phyloP scores from a whole-genome alignment of 2,329 filamentous ascomycete species.

The Pezicula radicicola region DNA sequence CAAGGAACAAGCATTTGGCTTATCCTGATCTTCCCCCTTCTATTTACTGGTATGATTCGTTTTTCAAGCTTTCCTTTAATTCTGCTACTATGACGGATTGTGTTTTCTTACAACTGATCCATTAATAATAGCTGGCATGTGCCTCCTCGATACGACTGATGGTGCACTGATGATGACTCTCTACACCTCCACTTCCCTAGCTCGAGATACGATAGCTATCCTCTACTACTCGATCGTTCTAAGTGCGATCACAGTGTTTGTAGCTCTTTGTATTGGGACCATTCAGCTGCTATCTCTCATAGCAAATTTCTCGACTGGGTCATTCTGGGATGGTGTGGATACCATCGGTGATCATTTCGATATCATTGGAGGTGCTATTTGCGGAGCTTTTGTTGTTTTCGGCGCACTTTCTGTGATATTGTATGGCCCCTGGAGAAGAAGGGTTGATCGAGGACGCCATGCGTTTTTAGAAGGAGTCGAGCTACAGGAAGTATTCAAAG shows the following conservation, averaged over 20 bases:
- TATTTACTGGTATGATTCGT: slow-evolving; percentile 72
- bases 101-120: background rate
- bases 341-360: slow-evolving; percentile 78
- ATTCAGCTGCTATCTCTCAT: slow-evolving; percentile 81
- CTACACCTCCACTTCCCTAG: slow-evolving; percentile 77
- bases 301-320: slow-evolving; percentile 69
- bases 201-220: slow-evolving; percentile 81
- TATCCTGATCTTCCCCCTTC: slow-evolving; percentile 83
- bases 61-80: background rate
- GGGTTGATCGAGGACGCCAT: slow-evolving; percentile 35
- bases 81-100: background rate
- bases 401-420: slow-evolving; percentile 60
- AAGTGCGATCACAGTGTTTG: slow-evolving; percentile 31
- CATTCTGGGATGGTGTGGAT: slow-evolving; percentile 89
- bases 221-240: slow-evolving; percentile 73
- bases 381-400: slow-evolving; percentile 76
- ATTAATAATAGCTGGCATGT: slow-evolving; percentile 72
- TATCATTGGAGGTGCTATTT: slow-evolving; percentile 82
- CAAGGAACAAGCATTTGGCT: slow-evolving; percentile 90
- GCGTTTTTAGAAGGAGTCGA: background rate
- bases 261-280: slow-evolving; percentile 66
- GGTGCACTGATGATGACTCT: slow-evolving; percentile 93
- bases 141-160: slow-evolving; percentile 86
- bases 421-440: slow-evolving; percentile 76
- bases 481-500: background rate